A percentile compares a stretch with the other conserved stretches of the same genome.
Conservation (phyloP, 768 basidiomycete genomes). For the Kwoniella heveanensis region DNA sequence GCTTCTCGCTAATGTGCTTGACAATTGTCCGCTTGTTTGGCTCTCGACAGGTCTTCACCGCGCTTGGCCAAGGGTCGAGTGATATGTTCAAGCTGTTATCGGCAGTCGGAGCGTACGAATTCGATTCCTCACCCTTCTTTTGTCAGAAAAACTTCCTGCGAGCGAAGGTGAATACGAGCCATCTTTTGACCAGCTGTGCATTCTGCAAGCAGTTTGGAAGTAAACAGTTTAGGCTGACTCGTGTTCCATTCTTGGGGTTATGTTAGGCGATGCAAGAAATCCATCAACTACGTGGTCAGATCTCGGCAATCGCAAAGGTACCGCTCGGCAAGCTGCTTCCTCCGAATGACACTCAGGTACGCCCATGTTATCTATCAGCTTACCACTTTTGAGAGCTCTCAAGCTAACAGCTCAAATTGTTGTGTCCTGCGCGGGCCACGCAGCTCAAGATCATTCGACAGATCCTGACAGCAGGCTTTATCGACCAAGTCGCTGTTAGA, state of each 20-base stretch:
- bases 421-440: no score
- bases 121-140: slow-evolving; percentile 75
- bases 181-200: no score
- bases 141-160: slow-evolving; percentile 88
- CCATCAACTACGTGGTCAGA: slow-evolving; percentile 87
- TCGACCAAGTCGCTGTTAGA: slow-evolving; percentile 91
- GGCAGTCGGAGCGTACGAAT: slow-evolving; percentile 96
- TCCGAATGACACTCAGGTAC: slow-evolving; percentile 75
- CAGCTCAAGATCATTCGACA: slow-evolving; percentile 92
- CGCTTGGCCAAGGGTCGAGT: slow-evolving; percentile 76
- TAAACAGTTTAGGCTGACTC: no score
- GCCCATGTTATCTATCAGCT: no score
- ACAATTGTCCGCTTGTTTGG: slow-evolving; percentile 27
- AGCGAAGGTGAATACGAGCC: slow-evolving; percentile 66
- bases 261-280: slow-evolving; percentile 96
- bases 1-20: no score
- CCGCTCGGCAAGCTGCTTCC: slow-evolving; percentile 73
- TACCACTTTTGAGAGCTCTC: not conserved
- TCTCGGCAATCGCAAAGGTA: slow-evolving; percentile 84
- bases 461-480: slow-evolving; percentile 81
- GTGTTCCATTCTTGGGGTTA: no score
- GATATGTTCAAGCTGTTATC: slow-evolving; percentile 86
- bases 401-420: not conserved
- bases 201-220: no score
- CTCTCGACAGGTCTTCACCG: slow-evolving; percentile 61